Conservation (phyloP, 768 basidiomycete species). For the Rhodotorula graminis region DNA sequence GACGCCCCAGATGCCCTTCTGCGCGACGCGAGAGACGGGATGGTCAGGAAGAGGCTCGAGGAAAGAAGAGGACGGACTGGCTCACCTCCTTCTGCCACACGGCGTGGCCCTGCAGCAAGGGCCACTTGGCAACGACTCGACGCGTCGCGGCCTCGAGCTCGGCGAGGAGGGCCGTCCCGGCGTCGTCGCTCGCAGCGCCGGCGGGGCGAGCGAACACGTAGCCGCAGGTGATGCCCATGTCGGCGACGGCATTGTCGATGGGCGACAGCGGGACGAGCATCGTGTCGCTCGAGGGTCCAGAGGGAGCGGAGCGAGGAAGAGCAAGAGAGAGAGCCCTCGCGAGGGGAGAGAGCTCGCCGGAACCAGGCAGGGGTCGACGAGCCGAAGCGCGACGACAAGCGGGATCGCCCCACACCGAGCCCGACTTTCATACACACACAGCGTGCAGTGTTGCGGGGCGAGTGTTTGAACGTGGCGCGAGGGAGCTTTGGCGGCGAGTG, state of each 20-base stretch:
- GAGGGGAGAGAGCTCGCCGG: too few relatives aligned
- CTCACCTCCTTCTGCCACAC: conserved; percentile 1
- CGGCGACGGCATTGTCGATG: conserved; percentile 2
- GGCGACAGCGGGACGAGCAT: neutral
- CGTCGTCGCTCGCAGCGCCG: neutral
- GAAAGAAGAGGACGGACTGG: neutral
- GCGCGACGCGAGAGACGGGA: neutral
- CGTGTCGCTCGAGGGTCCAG: too few relatives aligned
- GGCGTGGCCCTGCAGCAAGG: neutral
- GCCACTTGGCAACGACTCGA: conserved; percentile 1
- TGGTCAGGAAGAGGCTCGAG: neutral
- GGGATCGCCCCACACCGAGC: too few relatives aligned
- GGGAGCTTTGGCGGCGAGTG: too few relatives aligned
- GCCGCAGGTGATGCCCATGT: neutral
- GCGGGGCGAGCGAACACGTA: neutral
- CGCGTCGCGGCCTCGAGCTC: neutral
- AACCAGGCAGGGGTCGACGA: too few relatives aligned
- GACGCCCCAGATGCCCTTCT: conserved; percentile 1
- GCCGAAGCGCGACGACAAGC: too few relatives aligned
- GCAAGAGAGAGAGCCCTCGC: too few relatives aligned
- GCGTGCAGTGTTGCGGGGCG: too few relatives aligned
- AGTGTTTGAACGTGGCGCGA: too few relatives aligned
- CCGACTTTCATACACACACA: too few relatives aligned
- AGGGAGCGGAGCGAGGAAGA: neutral
- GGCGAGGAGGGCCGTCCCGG: neutral